Conservation (phyloP, 73 alveolate species). For the Uronychia binucleata region DNA sequence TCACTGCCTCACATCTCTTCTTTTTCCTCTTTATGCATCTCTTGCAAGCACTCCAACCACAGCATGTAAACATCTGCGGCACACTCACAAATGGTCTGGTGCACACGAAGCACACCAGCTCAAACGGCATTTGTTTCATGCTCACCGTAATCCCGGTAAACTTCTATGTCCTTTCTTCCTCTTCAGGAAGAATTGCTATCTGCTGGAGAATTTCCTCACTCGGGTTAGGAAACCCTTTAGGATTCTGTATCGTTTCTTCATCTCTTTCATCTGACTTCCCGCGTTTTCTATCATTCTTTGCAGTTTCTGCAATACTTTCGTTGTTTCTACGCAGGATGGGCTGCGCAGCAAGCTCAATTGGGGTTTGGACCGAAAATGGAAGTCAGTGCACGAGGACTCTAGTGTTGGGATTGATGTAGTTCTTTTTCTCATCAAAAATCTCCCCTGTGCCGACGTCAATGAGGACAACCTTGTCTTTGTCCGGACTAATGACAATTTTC, state of each 20-base stretch:
- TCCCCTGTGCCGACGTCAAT: constrained; percentile 1
- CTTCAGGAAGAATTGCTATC: neutral
- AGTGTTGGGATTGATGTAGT: neutral
- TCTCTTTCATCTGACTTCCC: neutral
- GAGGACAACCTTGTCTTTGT: neutral
- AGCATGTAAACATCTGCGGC: neutral
- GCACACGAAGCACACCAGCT: neutral
- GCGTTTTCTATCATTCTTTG: neutral
- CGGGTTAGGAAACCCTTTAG: neutral
- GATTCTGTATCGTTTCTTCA: neutral
- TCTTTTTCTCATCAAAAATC: neutral
- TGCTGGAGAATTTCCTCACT: neutral
- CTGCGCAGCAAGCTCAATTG: neutral
- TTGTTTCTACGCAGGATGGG: neutral
- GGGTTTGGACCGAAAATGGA: neutral
- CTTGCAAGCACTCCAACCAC: neutral
- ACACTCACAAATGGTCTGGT: neutral
- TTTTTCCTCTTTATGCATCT: neutral
- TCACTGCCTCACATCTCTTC: neutral
- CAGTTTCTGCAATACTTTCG: neutral
- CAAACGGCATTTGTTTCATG: neutral
- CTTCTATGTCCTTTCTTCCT: neutral
- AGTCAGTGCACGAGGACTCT: neutral
- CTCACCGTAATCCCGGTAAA: neutral
- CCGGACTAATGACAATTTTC: neutral